phyloP scores from a whole-genome alignment of 345 rosid genomes.

The Raphanus raphanistrum region DNA sequence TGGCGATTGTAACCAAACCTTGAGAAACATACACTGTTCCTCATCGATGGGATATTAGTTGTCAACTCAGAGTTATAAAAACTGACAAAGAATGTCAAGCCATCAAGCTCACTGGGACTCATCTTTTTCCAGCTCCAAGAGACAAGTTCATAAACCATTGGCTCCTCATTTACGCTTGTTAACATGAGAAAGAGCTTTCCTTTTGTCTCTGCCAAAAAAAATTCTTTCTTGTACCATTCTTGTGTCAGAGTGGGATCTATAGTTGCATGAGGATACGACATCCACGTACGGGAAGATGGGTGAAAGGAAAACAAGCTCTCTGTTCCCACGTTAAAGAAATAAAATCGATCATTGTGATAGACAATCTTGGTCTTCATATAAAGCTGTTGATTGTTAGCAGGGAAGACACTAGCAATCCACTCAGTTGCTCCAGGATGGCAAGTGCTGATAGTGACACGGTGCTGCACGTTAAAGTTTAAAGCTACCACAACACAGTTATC shows the following conservation, averaged over 20 bases:
- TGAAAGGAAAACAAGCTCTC: neutral
- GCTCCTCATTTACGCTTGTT: neutral
- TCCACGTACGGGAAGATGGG: neutral
- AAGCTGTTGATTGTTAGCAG: neutral
- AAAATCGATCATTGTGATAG: neutral
- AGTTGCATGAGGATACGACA: neutral
- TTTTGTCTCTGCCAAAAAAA: neutral
- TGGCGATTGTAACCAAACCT: neutral
- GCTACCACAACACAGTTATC: neutral
- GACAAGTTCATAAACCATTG: neutral
- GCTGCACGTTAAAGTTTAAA: too few relatives aligned
- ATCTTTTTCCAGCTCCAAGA: neutral
- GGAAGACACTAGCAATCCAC: neutral
- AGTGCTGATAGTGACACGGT: neutral
- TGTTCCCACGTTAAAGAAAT: neutral
- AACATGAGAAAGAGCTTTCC: neutral
- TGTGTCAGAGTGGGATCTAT: neutral
- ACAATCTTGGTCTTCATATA: neutral
- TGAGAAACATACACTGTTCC: conserved; percentile 1
- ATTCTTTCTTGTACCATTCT: neutral
- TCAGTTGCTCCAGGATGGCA: neutral
- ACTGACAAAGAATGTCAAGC: neutral
- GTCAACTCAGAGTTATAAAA: neutral
- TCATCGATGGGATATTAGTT: neutral
- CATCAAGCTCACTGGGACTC: neutral